Evolutionary conservation across 2,329 filamentous ascomycete genomes (phyloP).

Genomic region (Clarireedia paspali): DNA sequence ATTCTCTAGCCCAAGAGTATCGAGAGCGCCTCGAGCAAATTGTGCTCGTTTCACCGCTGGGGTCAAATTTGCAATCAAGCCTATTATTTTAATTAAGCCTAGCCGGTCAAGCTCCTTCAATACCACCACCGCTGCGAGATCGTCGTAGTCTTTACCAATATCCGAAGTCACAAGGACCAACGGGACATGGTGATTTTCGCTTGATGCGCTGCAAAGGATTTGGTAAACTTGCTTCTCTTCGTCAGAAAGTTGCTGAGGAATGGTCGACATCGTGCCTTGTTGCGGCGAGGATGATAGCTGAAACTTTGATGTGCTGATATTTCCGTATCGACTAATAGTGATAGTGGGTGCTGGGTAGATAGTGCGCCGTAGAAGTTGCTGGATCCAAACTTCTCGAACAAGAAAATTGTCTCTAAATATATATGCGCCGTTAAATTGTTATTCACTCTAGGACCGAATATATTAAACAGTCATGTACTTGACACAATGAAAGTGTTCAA

Average conservation of each 20-base stretch:
- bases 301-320: no score
- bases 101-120: slow-evolving; percentile 25
- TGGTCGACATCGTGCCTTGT: not conserved
- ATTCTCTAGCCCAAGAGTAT: slow-evolving; percentile 15
- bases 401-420: no score
- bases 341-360: not conserved
- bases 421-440: no score
- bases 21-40: slow-evolving; percentile 20
- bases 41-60: slow-evolving; percentile 17
- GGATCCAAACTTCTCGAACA: no score
- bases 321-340: no score
- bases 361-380: not conserved
- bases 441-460: no score
- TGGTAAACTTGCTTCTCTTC: slow-evolving; percentile 1
- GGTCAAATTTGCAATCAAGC: slow-evolving; percentile 24
- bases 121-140: slow-evolving; percentile 23
- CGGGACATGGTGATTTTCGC: slow-evolving; percentile 4
- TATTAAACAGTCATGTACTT: no score
- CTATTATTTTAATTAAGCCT: slow-evolving; percentile 20
- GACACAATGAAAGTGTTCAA: no score
- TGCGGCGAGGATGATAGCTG: no score
- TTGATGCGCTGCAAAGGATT: not conserved
- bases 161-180: slow-evolving; percentile 24
- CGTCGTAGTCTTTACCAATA: slow-evolving; percentile 27
- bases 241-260: not conserved